These are phyloP conservation scores for Hygrophorus pudorinus DNA, from an alignment of 768 basidiomycete species.

Conservation along the genomic window DNA sequence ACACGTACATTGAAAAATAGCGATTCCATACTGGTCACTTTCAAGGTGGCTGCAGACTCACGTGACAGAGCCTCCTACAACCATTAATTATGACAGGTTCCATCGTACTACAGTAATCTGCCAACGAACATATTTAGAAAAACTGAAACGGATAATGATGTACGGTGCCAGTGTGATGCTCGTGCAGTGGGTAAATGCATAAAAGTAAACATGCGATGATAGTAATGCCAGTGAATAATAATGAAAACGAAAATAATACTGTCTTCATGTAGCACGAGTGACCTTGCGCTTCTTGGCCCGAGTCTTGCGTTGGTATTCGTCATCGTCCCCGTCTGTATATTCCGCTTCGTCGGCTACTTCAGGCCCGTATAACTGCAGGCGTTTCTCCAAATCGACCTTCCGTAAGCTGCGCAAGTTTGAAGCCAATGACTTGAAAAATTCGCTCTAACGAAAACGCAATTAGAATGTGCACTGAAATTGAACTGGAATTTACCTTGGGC, in stretches of 20 bases:
- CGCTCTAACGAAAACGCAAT: conserved; percentile 33
- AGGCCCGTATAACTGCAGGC: conserved; percentile 21
- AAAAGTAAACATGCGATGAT: conserved; percentile 2
- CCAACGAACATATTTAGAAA: too few relatives aligned
- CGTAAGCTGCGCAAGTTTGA: conserved; percentile 51
- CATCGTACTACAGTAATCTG: too few relatives aligned
- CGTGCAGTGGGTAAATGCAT: conserved; percentile 3
- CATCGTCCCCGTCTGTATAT: conserved; percentile 43
- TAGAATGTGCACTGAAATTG: not conserved
- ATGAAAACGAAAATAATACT: not conserved
- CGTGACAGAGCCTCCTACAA: conserved; percentile 78
- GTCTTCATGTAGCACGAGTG: not conserved
- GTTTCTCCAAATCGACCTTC: conserved; percentile 45
- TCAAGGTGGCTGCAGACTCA: too few relatives aligned
- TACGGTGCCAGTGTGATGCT: not conserved
- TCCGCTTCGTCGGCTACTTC: conserved; percentile 23
- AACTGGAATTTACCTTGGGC: conserved; percentile 39
- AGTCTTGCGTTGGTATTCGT: conserved; percentile 31
- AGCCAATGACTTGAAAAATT: conserved; percentile 57
- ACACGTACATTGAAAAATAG: conserved; percentile 63
- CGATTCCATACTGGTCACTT: too few relatives aligned
- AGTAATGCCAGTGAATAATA: not conserved
- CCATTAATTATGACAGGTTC: not conserved
- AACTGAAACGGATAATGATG: not conserved
- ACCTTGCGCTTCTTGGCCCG: conserved; percentile 19